Evolutionary conservation across 257 asterid species (phyloP), one percentile per base, ranked within the genome.

Genomic region (Prunella vulgaris): DNA sequence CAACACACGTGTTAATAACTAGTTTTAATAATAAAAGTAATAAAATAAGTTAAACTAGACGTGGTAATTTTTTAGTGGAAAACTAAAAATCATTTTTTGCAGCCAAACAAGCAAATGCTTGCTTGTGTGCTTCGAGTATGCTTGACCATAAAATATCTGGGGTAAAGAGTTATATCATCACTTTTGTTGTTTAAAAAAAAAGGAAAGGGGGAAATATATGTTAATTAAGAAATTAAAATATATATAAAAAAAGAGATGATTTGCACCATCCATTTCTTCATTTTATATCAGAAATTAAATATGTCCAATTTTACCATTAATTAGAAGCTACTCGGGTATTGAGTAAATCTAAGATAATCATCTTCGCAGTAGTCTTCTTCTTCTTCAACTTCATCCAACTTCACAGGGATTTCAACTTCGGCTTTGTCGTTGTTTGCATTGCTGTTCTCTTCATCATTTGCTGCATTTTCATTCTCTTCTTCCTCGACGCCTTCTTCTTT

Each of bases 241-340:
- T n/a, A n/a, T 14, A 44, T 0, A 46, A 53, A 48, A 46, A 46
- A 46, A 46, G 53, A n/a, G 22, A 46, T n/a, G 8, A 44, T n/a
- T 14, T 25, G 28, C 28, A 25, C 28, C 28, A 25, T 25, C 28
- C 2, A 25, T 25, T 25, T 25, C 28, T 25, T 25, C 28, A 25
- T 25, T 25, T 25, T 25, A 25, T 15, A 60, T 10, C 10, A 35
- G 20, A 42, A 32, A 58, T 40, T 72, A 30, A 52, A 40, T 53
- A 7, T 27, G 58, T 15, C 7, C 25, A 35, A 42, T 64, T 57
- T 70, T 44, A 57, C 60, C 58, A 38, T 64, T 12, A 10, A 49
- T 77, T 60, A 78, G 54, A 48, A 12, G n/a, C 76, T 88, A 66
- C 90, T 82, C 80, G 73, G 77, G 60, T 84, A 87, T 52, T 85